These are phyloP conservation scores for Xylaria sp. DNA, from an alignment of 2,329 filamentous ascomycete species.

Conservation along the genomic window DNA sequence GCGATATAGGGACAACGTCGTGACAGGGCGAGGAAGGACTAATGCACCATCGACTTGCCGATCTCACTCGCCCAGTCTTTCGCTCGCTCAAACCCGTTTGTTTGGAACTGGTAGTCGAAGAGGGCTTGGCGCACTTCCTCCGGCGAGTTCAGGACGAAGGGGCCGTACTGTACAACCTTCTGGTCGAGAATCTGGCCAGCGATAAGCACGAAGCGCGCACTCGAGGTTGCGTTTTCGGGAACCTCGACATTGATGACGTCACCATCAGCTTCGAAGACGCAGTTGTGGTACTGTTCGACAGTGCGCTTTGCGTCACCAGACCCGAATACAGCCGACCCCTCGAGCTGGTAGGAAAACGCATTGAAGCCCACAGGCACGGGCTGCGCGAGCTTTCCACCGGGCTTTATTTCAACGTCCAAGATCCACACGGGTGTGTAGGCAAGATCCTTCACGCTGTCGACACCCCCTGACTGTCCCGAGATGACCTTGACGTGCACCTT, in stretches of 20 bases:
- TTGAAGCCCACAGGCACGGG: constrained; percentile 82
- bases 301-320: constrained; percentile 55
- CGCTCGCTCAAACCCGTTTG: constrained; percentile 73
- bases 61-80: constrained; percentile 71
- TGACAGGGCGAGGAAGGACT: background rate
- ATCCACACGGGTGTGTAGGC: constrained; percentile 99
- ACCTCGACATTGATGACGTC: constrained; percentile 77
- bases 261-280: constrained; percentile 82
- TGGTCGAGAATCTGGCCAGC: constrained; percentile 73
- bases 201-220: constrained; percentile 63
- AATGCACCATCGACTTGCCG: constrained; percentile 42
- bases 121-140: constrained; percentile 71
- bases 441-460: constrained; percentile 86
- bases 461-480: constrained; percentile 79
- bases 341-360: constrained; percentile 85
- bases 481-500: constrained; percentile 88
- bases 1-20: background rate
- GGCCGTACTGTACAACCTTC: constrained; percentile 72
- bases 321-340: constrained; percentile 71
- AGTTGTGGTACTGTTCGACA: constrained; percentile 80
- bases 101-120: constrained; percentile 66
- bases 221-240: constrained; percentile 62
- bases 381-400: constrained; percentile 79
- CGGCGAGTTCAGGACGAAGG: constrained; percentile 68
- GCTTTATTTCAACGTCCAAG: constrained; percentile 79